These are phyloP conservation scores for Saturnispora sekii DNA, from an alignment of 805 yeast genomes.

Conservation along the genomic window DNA sequence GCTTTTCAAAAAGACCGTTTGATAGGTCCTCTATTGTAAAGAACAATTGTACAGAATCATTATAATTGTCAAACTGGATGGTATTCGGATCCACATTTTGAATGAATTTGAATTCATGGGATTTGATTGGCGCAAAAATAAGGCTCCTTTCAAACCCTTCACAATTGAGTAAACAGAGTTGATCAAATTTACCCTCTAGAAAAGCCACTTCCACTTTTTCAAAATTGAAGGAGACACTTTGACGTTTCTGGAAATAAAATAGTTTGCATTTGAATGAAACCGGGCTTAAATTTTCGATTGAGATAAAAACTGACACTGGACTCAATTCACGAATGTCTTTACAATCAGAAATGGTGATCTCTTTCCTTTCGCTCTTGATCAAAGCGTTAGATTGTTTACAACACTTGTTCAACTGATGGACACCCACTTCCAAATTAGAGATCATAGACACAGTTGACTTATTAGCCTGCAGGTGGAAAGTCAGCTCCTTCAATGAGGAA, in stretches of 20 bases:
- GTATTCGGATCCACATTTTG: constrained; percentile 12
- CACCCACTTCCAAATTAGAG: constrained; percentile 20
- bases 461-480: constrained; percentile 15
- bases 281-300: constrained; percentile 3
- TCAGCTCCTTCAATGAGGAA: constrained; percentile 15
- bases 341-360: constrained; percentile 16
- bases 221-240: constrained; percentile 17
- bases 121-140: constrained; percentile 27
- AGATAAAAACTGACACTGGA: constrained; percentile 17
- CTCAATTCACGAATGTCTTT: constrained; percentile 18
- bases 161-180: constrained; percentile 23
- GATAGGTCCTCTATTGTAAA: constrained; percentile 6
- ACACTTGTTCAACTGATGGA: constrained; percentile 13
- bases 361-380: constrained; percentile 19
- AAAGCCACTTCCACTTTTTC: constrained; percentile 15
- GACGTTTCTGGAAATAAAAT: constrained; percentile 20
- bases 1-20: not conserved
- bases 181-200: constrained; percentile 7
- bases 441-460: constrained; percentile 15
- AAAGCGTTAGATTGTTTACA: constrained; percentile 16
- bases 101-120: constrained; percentile 20
- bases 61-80: constrained; percentile 2
- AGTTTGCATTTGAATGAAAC: constrained; percentile 15
- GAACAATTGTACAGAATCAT: constrained; percentile 10
- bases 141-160: constrained; percentile 24